Evolutionary conservation across 768 basidiomycete species (phyloP).

Genomic region (Saitozyma podzolica): DNA sequence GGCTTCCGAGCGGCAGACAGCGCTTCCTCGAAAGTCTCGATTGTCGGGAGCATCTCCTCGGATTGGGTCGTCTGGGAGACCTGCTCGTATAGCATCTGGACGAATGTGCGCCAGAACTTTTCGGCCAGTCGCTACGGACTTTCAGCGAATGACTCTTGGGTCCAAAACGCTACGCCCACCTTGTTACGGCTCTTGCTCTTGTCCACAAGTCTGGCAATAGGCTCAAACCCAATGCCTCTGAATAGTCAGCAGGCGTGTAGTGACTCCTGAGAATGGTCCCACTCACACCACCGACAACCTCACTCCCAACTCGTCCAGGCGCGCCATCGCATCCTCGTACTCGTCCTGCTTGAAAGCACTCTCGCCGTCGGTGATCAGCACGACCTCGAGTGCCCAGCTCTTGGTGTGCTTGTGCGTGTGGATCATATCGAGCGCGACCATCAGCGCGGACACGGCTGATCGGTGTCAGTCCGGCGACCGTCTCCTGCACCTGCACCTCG

Average conservation of each 20-base stretch:
- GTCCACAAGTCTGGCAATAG: slow-evolving; percentile 33
- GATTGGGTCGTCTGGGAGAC: slow-evolving; percentile 29
- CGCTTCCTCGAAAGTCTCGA: slow-evolving; percentile 68
- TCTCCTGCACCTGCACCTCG: not conserved
- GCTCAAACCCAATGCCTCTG: slow-evolving; percentile 41
- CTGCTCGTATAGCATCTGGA: slow-evolving; percentile 30
- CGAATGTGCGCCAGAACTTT: slow-evolving; percentile 61
- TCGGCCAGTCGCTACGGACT: slow-evolving; percentile 68
- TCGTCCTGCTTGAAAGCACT: slow-evolving; percentile 44
- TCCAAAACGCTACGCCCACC: slow-evolving; percentile 56
- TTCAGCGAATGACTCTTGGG: not conserved
- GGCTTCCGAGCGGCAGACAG: slow-evolving; percentile 59
- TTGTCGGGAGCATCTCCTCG: slow-evolving; percentile 54
- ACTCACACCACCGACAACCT: slow-evolving; percentile 71
- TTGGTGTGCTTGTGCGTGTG: slow-evolving; percentile 66
- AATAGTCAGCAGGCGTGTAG: not conserved
- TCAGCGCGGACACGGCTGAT: slow-evolving; percentile 76
- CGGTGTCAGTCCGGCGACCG: slow-evolving; percentile 1
- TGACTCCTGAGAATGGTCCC: not conserved
- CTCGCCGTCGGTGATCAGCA: slow-evolving; percentile 75
- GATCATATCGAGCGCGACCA: slow-evolving; percentile 83
- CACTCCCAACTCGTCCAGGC: slow-evolving; percentile 65
- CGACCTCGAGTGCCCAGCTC: slow-evolving; percentile 80
- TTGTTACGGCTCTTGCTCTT: slow-evolving; percentile 56
- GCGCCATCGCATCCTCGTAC: slow-evolving; percentile 56